Evolutionary conservation across 176 grass and related monocot species (phyloP), one percentile per base, ranked within the genome.

Genomic region (Raddia distichophylla): DNA sequence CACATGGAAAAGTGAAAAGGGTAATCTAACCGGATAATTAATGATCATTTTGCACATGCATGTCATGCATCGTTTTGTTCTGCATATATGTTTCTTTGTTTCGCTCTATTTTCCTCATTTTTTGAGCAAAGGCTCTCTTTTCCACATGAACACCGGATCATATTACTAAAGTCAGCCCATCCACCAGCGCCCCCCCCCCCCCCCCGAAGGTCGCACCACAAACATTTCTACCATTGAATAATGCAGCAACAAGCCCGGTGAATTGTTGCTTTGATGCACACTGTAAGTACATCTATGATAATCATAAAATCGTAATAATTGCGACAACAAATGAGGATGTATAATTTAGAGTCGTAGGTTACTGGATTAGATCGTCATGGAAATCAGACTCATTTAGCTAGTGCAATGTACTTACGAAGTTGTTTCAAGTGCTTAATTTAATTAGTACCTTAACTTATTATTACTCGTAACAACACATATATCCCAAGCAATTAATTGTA

Each of bases 1-100:
- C 90, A 90, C 27, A 59, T 84, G 59, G n/a, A 84, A 88, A 77
- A 68, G 71, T 32, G 42, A 62, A 43, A 47, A 64, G 42, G 6
- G 60, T 44, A 54, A 87, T 86, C 74, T 81, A 56, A 84, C 62
- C 48, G 52, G 47, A 85, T 10, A 2, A 79, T 72, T 46, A 79
- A 49, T 17, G 19, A 5, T 40, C 49, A 51, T 47, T 54, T 82
- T 82, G 27, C 27, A 27, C 27, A 27, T 27, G 27, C 27, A 27
- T 27, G 27, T 27, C 27, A 27, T 27, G 27, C 27, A 27, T 27
- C 14, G 44, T 27, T 82, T 55, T 71, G 18, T 58, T 19, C 13
- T 71, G 6, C 16, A 74, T 52, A 6, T 71, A 27, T 27, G 27
- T 27, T 27, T 27, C 27, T 27, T 27, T 27, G 27, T 27, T 27